Conservation (phyloP, 176 grass and related monocot genomes). For the Pharus latifolius region DNA sequence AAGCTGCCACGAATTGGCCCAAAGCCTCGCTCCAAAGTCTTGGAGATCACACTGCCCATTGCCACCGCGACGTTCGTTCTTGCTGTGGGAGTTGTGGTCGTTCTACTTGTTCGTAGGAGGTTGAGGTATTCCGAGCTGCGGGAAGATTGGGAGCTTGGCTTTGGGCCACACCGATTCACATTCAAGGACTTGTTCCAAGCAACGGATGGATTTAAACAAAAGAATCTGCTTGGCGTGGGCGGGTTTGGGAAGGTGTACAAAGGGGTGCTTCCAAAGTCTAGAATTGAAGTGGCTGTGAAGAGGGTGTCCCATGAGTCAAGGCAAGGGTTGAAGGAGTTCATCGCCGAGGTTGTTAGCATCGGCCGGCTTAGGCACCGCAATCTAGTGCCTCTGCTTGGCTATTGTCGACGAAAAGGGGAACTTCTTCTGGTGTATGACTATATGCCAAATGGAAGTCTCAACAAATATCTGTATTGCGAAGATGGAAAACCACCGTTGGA, state of each 20-base stretch:
- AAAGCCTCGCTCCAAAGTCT: constrained; percentile 14
- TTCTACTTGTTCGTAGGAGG: background rate
- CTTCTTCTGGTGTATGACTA: constrained; percentile 22
- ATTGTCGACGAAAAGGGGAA: constrained; percentile 5
- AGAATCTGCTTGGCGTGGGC: constrained; percentile 5
- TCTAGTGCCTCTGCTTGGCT: constrained; percentile 4
- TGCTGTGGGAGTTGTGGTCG: background rate
- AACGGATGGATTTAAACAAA: constrained; percentile 5
- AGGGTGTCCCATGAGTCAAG: constrained; percentile 24
- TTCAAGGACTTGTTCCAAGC: constrained; percentile 25
- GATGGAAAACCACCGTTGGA: background rate
- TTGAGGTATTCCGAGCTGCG: constrained; percentile 8
- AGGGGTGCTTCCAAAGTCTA: constrained; percentile 15
- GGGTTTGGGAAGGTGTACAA: constrained; percentile 30
- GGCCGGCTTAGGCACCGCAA: constrained; percentile 15
- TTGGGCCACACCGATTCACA: constrained; percentile 13
- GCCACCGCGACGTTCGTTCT: background rate
- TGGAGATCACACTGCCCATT: constrained; percentile 18
- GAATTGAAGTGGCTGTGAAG: constrained; percentile 11
- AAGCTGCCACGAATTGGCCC: constrained; percentile 7
- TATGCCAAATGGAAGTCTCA: constrained; percentile 17
- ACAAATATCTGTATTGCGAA: background rate
- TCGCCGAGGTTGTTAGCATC: constrained; percentile 14
- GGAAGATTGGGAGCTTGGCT: constrained; percentile 32
- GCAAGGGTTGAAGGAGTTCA: constrained; percentile 27